Percentiles rank a stretch among this genome's conserved stretches.
These are phyloP conservation scores for Angomonas deanei DNA, from an alignment of 208 protist genomes.

Conservation along the genomic window DNA sequence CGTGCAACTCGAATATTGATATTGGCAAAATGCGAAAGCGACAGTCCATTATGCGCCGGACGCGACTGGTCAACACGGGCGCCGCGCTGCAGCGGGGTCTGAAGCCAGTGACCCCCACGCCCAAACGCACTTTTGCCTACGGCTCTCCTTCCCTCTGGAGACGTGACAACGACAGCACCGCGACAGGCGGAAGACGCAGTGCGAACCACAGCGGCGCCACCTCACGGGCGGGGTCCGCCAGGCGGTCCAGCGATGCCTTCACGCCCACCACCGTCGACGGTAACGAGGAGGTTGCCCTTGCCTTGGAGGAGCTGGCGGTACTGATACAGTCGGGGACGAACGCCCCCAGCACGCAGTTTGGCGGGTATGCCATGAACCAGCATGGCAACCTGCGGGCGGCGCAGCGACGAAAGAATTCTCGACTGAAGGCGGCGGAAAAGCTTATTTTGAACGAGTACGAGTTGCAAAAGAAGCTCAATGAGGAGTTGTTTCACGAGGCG, in stretches of 20 bases:
- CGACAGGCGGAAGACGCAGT: not conserved
- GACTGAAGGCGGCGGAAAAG: constrained; percentile 28
- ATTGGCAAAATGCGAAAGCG: constrained; percentile 21
- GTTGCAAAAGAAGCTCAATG: constrained; percentile 25
- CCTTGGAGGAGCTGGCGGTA: not conserved
- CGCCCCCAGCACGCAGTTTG: not conserved
- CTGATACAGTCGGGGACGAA: not conserved
- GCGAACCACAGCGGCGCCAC: not conserved
- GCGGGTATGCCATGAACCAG: not conserved
- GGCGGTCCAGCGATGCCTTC: not conserved
- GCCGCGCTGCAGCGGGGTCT: constrained; percentile 26
- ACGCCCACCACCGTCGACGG: not conserved
- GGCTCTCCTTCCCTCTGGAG: constrained; percentile 11
- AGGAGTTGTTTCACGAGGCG: constrained; percentile 36
- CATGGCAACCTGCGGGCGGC: not conserved
- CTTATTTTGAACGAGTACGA: constrained; percentile 34
- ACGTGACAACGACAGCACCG: not conserved
- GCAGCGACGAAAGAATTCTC: constrained; percentile 19
- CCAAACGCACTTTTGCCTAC: not conserved
- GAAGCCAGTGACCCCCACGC: constrained; percentile 15
- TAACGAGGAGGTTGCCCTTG: not conserved
- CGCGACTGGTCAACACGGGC: constrained; percentile 30
- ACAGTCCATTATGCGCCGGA: constrained; percentile 24
- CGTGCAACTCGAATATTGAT: constrained; percentile 36
- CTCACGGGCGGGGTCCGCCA: not conserved